phyloP scores from a whole-genome alignment of 371 early-diverging fungal genomes.

The Mucor sp. region DNA sequence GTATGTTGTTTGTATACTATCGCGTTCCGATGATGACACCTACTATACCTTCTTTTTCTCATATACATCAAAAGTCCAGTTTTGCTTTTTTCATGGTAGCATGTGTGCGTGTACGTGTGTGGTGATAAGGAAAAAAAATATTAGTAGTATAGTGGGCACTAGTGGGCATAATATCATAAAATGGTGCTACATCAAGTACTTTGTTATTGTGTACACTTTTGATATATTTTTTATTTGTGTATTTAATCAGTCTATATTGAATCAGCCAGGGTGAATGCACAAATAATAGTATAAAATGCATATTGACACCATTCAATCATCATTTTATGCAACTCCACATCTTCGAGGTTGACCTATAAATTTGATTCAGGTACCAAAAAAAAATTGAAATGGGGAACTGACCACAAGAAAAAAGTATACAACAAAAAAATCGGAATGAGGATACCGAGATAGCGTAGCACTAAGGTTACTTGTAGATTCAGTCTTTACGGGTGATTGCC shows the following conservation, averaged over 20 bases:
- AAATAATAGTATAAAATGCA: background rate
- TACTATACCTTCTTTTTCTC: too few species aligned
- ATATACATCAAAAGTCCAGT: too few species aligned
- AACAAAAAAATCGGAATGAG: background rate
- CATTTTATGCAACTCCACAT: background rate
- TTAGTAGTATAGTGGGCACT: too few species aligned
- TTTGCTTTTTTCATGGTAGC: too few species aligned
- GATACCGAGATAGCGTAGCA: slow-evolving; percentile 14
- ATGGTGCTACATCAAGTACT: background rate
- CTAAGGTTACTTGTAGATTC: slow-evolving; percentile 2
- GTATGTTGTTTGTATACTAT: background rate
- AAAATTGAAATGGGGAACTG: background rate
- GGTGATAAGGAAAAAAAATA: too few species aligned
- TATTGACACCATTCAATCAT: background rate
- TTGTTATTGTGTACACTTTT: slow-evolving; percentile 7
- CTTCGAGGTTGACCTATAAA: background rate
- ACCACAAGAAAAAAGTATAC: background rate
- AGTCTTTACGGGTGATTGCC: background rate
- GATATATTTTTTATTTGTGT: background rate
- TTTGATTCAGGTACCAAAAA: background rate
- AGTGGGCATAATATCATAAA: background rate
- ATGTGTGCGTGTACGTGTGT: too few species aligned
- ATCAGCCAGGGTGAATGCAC: background rate
- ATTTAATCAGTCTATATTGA: background rate
- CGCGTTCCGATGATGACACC: too few species aligned